Evolutionary conservation across 2,329 filamentous ascomycete species (phyloP), one percentile per base, ranked within the genome.

Genomic region (Phyllosticta citribraziliensis): DNA sequence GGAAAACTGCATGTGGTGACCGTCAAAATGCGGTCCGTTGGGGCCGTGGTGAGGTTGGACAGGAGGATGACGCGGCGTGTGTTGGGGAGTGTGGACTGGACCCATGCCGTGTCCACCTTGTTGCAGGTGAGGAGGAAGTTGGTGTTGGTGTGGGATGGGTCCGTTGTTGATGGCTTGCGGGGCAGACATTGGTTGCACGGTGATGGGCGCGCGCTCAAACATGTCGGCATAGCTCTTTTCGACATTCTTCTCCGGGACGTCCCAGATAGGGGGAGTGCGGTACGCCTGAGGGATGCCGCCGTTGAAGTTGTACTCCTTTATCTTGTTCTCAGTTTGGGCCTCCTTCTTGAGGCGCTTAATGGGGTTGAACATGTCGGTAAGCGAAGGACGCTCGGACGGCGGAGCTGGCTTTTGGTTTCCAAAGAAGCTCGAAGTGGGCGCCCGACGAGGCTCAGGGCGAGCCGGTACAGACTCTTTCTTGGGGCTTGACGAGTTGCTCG

Each of bases 191-290:
- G 86, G 78, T 58, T 79, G 75, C 63, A 79, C 74, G 52, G 80
- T 76, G 67, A 83, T 78, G 57, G 84, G 78, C 67, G 85, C 75
- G 56, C 84, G 81, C 67, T 95, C 90, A 73, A 97, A 94, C 69
- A 89, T 85, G 67, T 93, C 84, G 57, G 84, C 83, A 72, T 92
- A 96, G 0, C 84, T 89, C 68, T 88, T 89, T 65, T 95, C 89
- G 52, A 83, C 79, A 65, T 90, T 88, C 20, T 86, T 85, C 56
- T 84, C 77, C 24, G 85, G 76, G 63, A 86, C 84, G 63, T 88
- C 86, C 93, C 94, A 99, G 0, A 88, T 92, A 0, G 91, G 91
- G 11, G 81, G 79, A 1, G 94, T 97, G 67, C 91, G 87, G 73
- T 88, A 97, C 3, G 93, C 86, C 27, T 88, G 88, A 47, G 88